Base-by-base conservation (phyloP, 2,329 filamentous ascomycete species). In the Botrytis medusae region DNA sequence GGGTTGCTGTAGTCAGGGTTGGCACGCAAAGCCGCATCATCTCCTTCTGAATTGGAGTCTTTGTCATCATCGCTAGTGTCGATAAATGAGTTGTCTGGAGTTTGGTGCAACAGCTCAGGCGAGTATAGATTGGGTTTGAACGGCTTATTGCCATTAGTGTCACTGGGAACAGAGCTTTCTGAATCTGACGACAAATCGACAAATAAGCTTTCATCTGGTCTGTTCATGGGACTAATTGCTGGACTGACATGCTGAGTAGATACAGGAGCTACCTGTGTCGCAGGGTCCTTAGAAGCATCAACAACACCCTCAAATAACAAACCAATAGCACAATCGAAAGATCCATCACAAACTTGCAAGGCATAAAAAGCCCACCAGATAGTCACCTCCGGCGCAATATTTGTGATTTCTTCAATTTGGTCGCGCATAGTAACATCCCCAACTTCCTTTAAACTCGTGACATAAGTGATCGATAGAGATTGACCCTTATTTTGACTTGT, bases 341-440 rank as follows among this genome's bases (percentile, higher is more conserved):
- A 46, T 42, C 32, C 44, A 54, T 67, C 48, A n/a, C 69, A 72
- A 16, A 72, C 46, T 20, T 54, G 44, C 37, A 72, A 34, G n/a
- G 60, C 37, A 22, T 72, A 72, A 32, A 32, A 6, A 5, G 69
- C 60, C 69, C 69, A 72, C 69, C 69, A 72, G 9, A 59, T 22
- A 34, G 46, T 72, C 6, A 32, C 29, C 16, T 22, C 29, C 51
- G 69, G 29, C 2, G 22, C 20, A 18, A 65, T 5, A 8, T 34
- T 67, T 5, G 10, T 40, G 5, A 72, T 48, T 18, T 34, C 1
- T 67, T 44, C 12, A 34, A 67, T 25, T 32, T 72, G 59, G 10
- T 20, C 20, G 8, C 60, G 59, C 32, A 65, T n/a, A 20, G 1
- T 14, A 57, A 18, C n/a, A 54, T 67, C 46, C 20, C 65, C 25